Evolutionary conservation across 2,329 filamentous ascomycete species (phyloP), one percentile per base, ranked within the genome.

Genomic region (Gaeumannomyces sp.): DNA sequence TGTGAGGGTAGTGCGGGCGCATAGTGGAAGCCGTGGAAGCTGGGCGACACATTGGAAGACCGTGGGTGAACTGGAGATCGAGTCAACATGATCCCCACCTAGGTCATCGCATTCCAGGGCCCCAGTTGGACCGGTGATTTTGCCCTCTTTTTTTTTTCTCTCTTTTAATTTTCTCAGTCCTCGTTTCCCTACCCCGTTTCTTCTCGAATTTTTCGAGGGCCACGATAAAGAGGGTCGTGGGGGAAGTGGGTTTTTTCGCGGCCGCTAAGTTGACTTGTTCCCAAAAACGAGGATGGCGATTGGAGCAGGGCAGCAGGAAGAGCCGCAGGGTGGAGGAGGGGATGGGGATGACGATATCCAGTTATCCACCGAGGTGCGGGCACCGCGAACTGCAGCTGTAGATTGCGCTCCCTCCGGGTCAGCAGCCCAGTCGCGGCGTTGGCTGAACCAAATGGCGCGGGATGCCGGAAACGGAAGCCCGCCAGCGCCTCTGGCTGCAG

Each of bases 71-170:
- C 76, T 67, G 83, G 82, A 72, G 83, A 85, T 73, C 82, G 83
- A 75, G 82, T 83, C 81, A 85, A 81, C 83, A 86, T 86, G 79
- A 76, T 84, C 78, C 76, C 76, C 76, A 76, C 75, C 76, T 76
- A 59, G 61, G 45, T 56, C 27, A 29, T 62, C 71, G 73, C 70
- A 72, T 68, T 69, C 66, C 60, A 64, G 63, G 65, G 25, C 27
- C 53, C 45, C 61, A 29, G 61, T 56, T 27, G 25, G 60, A 45
- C 25, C 29, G 38, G 60, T 25, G 25, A 19, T 62, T 28, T 53
- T 13, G 38, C 22, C 60, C 28, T 22, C 8, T 22, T 45, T 60
- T 31, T 45, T 45, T 28, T 59, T 14, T 31, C 5, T 62, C 22
- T 14, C n/a, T 31, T 45, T 50, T 25, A 25, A 13, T 38, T 19